Base-by-base conservation (phyloP, 192 early-diverging fungal species). In the Linnemannia zychae region DNA sequence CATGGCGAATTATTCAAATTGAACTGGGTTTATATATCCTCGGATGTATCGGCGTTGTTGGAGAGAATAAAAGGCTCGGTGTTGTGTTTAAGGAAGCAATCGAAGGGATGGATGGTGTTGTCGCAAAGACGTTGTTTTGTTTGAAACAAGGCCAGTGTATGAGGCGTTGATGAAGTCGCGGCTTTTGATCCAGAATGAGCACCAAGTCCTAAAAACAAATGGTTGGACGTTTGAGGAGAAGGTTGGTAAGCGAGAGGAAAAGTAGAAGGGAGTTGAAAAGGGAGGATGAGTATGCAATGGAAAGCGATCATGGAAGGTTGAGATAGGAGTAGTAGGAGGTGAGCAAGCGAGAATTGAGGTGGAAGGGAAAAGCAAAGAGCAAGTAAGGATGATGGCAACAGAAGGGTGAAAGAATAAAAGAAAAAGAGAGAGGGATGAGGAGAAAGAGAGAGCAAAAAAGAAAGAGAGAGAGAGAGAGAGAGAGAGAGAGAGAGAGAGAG, bases 1-100 rank as follows among this genome's bases (percentile, higher is more conserved):
- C 81, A 84, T 85, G 74, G 76, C 67, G 47, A 65, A 60, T 46
- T 75, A 66, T 28, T 17, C 28, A 44, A 31, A 47, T 31, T 77
- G 70, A 50, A 50, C 24, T 52, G 67, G 46, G 67, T 68, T 22
- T 46, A 68, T 50, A 33, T 68, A 22, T 60, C 28, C 33, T 31
- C 22, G 24, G 74, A 22, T 65, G 69, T 44, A 1, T 74, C 46
- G 65, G 65, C 50, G 75, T 76, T 49, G 44, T 46, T 65, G 44
- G 46, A 52, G 46, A 28, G 13, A 33, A 76, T 47, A 34, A 44
- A 36, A 60, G 34, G 66, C 24, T 48, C n/a, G 68, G 18, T 40
- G 48, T 17, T 74, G 72, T 40, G n/a, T n/a, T n/a, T n/a, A n/a
- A n/a, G n/a, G n/a, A n/a, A n/a, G n/a, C n/a, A n/a, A n/a, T n/a